Evolutionary conservation across 2,329 filamentous ascomycete species (phyloP).

Genomic region (Chrysoporthe austroafricana): DNA sequence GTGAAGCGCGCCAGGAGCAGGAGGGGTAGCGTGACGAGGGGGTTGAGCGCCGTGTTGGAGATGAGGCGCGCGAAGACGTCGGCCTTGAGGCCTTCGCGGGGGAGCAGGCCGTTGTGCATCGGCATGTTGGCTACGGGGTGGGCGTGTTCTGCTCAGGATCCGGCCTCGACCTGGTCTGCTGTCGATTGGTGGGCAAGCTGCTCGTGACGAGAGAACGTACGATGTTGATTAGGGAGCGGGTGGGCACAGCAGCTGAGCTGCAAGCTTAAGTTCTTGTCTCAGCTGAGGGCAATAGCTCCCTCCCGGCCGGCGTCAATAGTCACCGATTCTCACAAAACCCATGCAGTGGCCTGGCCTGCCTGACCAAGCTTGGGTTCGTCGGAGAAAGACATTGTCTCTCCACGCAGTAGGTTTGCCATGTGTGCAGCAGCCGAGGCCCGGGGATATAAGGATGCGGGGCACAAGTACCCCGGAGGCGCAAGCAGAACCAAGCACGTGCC

Average conservation of each 20-base stretch:
- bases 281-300: neutral
- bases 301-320: neutral
- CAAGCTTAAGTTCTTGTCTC: neutral
- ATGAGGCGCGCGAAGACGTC: conserved; percentile 64
- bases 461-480: neutral
- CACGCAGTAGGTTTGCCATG: neutral
- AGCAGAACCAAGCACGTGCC: neutral
- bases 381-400: neutral
- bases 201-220: neutral
- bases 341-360: neutral
- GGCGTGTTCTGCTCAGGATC: neutral
- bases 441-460: conserved; percentile 4
- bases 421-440: conserved; percentile 5
- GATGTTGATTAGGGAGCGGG: neutral
- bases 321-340: neutral
- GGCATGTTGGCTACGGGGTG: conserved; percentile 40
- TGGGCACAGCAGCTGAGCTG: neutral
- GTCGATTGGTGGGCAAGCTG: too few species aligned
- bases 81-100: conserved; percentile 61
- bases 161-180: too few species aligned
- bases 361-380: neutral
- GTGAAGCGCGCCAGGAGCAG: conserved; percentile 67
- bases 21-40: conserved; percentile 65
- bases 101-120: conserved; percentile 56
- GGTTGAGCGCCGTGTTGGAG: conserved; percentile 65